These are phyloP conservation scores for Microbotryum lychnidis-dioicae DNA, from an alignment of 1,284 basidiomycete species.

Conservation along the genomic window DNA sequence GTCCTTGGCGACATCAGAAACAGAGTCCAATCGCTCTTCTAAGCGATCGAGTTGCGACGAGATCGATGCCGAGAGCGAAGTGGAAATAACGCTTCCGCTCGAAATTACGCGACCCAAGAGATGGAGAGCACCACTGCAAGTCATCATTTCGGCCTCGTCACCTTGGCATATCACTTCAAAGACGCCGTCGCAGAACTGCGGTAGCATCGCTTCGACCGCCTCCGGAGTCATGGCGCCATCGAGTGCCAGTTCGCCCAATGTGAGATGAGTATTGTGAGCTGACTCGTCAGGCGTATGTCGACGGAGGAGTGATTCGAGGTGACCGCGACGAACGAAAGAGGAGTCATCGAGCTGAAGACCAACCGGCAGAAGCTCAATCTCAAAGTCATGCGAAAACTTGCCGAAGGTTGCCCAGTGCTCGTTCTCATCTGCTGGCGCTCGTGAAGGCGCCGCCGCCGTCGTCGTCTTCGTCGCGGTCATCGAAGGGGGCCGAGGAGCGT, in stretches of 20 bases:
- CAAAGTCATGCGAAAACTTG: conserved; percentile 47
- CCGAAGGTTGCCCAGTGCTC: conserved; percentile 27
- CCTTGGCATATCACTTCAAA: conserved; percentile 27
- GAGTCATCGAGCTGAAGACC: conserved; percentile 48
- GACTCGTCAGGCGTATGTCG: conserved; percentile 33
- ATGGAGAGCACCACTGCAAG: conserved; percentile 36
- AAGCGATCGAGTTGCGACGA: conserved; percentile 45
- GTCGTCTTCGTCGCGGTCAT: too few species aligned
- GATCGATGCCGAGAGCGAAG: conserved; percentile 30
- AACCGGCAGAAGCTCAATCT: conserved; percentile 47
- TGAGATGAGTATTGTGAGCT: too few species aligned
- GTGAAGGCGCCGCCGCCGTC: too few species aligned
- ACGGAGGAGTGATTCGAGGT: conserved; percentile 44
- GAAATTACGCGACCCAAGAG: conserved; percentile 45
- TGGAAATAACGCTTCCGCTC: conserved; percentile 31
- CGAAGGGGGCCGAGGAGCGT: too few species aligned
- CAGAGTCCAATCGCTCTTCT: conserved; percentile 42
- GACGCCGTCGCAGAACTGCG: conserved; percentile 46
- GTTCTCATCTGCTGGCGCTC: background rate
- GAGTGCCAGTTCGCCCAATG: conserved; percentile 36
- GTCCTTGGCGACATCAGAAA: background rate
- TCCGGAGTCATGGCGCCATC: conserved; percentile 42
- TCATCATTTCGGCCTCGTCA: background rate
- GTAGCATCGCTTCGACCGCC: conserved; percentile 44
- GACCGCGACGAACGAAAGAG: conserved; percentile 53